Base-by-base conservation (phyloP, 2,329 filamentous ascomycete species). In the Claviceps africana region DNA sequence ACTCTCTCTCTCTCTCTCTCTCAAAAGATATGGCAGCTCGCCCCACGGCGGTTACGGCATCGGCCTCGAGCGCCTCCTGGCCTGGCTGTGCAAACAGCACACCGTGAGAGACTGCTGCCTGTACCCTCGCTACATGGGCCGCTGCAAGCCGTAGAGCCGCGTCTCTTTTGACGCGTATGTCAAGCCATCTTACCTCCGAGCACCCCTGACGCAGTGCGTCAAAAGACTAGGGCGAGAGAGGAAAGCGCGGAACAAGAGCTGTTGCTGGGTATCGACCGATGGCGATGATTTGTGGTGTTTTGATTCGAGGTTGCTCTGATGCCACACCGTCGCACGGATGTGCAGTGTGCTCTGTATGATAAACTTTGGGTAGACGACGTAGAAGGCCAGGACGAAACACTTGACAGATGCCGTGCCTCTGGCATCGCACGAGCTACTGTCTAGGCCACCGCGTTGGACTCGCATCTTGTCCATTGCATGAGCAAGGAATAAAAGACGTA, bases 1-100 rank as follows among this genome's bases (percentile, higher is more conserved):
- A 17, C 17, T 30, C 28, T 2, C 3, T 2, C 15, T 42, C 22
- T 42, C 13, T 43, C 11, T 28, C 10, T n/a, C 22, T 25, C 37
- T 28, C 13, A 42, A 19, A 51, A 61, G 58, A 50, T 90, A 97
- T 65, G 93, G 93, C 52, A 89, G 86, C 51, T 89, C 86, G 45
- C 88, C 89, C 30, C 91, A 97, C 70, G 89, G 89, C 57, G 90
- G 91, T 52, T 97, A 95, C 67, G 91, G 91, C 51, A 77, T 98
- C 48, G 93, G 93, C 60, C 56, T 61, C 39, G 59, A 61, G 54
- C 59, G 59, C 25, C 65, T 83, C 67, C 67, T 83, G 40, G 79
- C 79, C 15, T 82, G 79, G 79, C 67, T 83, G 60, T 76, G 73
- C 59, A 78, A 80, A 67, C 77, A 80, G 65, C 77, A 79, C 64